Conservation (phyloP, 805 yeast species). For the Barnettozyma botsteinii region DNA sequence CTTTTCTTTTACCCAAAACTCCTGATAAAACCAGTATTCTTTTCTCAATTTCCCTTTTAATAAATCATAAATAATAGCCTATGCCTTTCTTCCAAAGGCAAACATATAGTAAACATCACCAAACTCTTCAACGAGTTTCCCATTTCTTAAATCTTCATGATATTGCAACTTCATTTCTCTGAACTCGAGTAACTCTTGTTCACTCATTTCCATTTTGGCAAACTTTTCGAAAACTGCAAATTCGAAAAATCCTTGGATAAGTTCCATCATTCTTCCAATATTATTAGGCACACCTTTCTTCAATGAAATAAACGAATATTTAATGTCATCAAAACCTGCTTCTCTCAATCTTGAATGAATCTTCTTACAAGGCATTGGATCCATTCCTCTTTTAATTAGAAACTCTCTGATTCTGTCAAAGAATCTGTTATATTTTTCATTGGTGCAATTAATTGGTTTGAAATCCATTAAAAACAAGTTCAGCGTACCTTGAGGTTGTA, state of each 20-base stretch:
- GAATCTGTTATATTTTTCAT: slow-evolving; percentile 11
- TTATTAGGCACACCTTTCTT: slow-evolving; percentile 18
- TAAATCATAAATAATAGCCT: too few relatives aligned
- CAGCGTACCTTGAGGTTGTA: slow-evolving; percentile 16
- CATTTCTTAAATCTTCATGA: slow-evolving; percentile 17
- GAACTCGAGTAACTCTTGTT: slow-evolving; percentile 15
- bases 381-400: slow-evolving; percentile 15
- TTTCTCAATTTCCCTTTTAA: too few relatives aligned
- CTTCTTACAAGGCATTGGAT: slow-evolving; percentile 23
- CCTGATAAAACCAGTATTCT: too few relatives aligned
- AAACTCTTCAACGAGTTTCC: slow-evolving; percentile 15
- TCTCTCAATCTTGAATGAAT: slow-evolving; percentile 14
- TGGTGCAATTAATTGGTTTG: slow-evolving; percentile 17
- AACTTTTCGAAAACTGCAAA: slow-evolving; percentile 14
- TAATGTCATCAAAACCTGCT: slow-evolving; percentile 19
- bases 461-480: slow-evolving; percentile 20
- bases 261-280: slow-evolving; percentile 23
- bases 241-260: slow-evolving; percentile 19
- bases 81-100: slow-evolving; percentile 14
- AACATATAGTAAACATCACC: slow-evolving; percentile 25
- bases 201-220: slow-evolving; percentile 11
- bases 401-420: slow-evolving; percentile 11
- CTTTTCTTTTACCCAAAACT: too few relatives aligned
- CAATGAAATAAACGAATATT: slow-evolving; percentile 19
- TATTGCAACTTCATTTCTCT: slow-evolving; percentile 16